phyloP scores from a whole-genome alignment of 2,329 filamentous ascomycete genomes.

The Exophiala xenobiotica region DNA sequence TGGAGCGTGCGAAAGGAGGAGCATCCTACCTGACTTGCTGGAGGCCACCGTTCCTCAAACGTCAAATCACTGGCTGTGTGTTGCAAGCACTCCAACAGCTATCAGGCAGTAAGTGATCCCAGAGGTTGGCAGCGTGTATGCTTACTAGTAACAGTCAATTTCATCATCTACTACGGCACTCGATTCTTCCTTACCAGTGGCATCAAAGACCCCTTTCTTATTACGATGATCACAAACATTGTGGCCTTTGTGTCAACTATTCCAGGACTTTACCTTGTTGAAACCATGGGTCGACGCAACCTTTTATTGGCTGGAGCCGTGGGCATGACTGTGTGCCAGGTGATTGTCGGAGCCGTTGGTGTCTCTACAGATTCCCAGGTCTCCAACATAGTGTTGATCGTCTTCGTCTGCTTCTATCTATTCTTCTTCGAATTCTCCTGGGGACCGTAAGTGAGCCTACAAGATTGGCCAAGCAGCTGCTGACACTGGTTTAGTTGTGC shows the following conservation, averaged over 20 bases:
- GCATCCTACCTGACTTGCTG: background rate
- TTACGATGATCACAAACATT: background rate
- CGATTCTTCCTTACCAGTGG: slow-evolving; percentile 60
- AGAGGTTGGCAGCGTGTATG: background rate
- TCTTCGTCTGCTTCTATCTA: slow-evolving; percentile 90
- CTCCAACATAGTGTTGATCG: slow-evolving; percentile 68
- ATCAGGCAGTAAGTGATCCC: background rate
- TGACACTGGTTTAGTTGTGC: background rate
- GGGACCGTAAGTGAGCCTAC: slow-evolving; percentile 57
- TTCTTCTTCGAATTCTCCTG: slow-evolving; percentile 90
- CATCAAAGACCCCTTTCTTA: slow-evolving; percentile 45
- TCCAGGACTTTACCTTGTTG: background rate
- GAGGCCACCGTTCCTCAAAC: background rate
- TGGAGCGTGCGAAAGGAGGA: background rate
- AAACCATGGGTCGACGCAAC: slow-evolving; percentile 49
- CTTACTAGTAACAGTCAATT: slow-evolving; percentile 44
- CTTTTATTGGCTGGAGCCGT: slow-evolving; percentile 55
- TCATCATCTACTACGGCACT: slow-evolving; percentile 52
- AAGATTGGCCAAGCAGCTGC: too few species aligned
- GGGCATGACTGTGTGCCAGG: slow-evolving; percentile 54
- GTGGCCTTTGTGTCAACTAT: background rate
- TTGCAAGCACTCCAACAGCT: background rate
- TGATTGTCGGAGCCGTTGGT: slow-evolving; percentile 49
- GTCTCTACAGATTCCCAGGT: too few species aligned
- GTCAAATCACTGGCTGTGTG: background rate